Conservation (phyloP, 2,329 filamentous ascomycete genomes). For the Aspergillus intermedius region DNA sequence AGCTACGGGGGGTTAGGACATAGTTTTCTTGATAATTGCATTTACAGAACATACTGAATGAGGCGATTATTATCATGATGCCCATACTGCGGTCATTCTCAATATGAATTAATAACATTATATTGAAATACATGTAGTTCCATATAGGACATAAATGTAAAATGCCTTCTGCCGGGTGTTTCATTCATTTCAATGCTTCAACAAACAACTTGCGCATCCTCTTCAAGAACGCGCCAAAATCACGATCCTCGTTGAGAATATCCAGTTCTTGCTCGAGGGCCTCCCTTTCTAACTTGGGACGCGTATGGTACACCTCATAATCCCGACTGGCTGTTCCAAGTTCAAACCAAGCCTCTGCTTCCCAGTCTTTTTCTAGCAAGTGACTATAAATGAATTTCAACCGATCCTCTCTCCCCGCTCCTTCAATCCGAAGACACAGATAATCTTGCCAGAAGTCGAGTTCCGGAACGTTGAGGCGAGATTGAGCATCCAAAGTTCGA, state of each 20-base stretch:
- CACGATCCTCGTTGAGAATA: slow-evolving; percentile 53
- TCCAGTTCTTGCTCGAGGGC: slow-evolving; percentile 52
- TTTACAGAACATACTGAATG: slow-evolving; percentile 4
- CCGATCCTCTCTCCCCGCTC: slow-evolving; percentile 73
- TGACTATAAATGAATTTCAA: slow-evolving; percentile 87
- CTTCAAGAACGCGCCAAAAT: slow-evolving; percentile 56
- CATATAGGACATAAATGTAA: neutral
- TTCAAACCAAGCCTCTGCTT: slow-evolving; percentile 89
- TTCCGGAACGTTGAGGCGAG: slow-evolving; percentile 84
- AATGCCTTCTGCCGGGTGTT: neutral
- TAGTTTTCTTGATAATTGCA: neutral
- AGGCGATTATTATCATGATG: neutral
- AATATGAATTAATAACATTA: neutral
- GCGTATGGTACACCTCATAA: slow-evolving; percentile 74
- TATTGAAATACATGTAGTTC: neutral
- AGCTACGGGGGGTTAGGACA: slow-evolving; percentile 59
- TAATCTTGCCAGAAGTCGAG: slow-evolving; percentile 94
- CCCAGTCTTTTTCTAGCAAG: slow-evolving; percentile 79
- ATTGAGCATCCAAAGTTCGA: slow-evolving; percentile 71
- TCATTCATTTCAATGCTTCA: slow-evolving; percentile 44
- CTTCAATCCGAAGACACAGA: slow-evolving; percentile 82
- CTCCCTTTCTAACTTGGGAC: slow-evolving; percentile 57
- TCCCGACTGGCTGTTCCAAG: slow-evolving; percentile 73
- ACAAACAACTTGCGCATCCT: slow-evolving; percentile 57
- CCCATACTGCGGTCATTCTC: neutral